Base-by-base conservation (phyloP, 768 basidiomycete genomes). In the Lentinula sp. region DNA sequence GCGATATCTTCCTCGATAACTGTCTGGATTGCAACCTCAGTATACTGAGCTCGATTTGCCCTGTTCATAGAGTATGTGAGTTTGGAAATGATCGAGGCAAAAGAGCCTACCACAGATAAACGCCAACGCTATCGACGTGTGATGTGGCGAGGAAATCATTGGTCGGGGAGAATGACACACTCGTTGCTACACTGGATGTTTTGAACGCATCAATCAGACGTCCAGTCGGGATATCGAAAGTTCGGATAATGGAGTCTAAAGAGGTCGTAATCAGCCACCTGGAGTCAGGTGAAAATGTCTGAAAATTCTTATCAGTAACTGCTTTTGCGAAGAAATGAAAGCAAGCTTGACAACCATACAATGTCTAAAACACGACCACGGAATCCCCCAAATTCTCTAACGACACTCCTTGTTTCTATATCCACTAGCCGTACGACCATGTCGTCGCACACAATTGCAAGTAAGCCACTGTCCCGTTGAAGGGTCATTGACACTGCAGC, bases 251-350 rank as follows among this genome's bases (percentile, higher is more conserved):
- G 0, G 93, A 92, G 71, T 99, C 97, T 43, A 97, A 76, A 8
- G 95, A 95, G 2, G 91, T 85, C 1, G 87, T 79, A 45, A 98
- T 81, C 55, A 99, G 78, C 97, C 96, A 98, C 58, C 97, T 81
- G 2, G 95, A 95, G 71, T 98, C 95, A 1, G 93, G 86, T 7
- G 97, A 98, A 74, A 98, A 98, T 1, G 92, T 84, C 95, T 98
- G 67, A 35, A 39, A 16, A 37, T 21, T 23, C 42, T 39, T 53
- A 35, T 34, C 31, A 53, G 31, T 34, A 1, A 16, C 56, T 57
- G 16, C 57, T 48, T 49, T 57, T 28, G 68, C 59, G 34, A 32
- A 59, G 45, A 43, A 1, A 37, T 37, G 21, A 39, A 42, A 56
- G 4, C 48, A 18, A 40, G 31, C 39, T 9, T 31, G 21, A 13